Conservation (phyloP, 1,139 yeast species). For the Hemisphaericaspora xylofermentans region DNA sequence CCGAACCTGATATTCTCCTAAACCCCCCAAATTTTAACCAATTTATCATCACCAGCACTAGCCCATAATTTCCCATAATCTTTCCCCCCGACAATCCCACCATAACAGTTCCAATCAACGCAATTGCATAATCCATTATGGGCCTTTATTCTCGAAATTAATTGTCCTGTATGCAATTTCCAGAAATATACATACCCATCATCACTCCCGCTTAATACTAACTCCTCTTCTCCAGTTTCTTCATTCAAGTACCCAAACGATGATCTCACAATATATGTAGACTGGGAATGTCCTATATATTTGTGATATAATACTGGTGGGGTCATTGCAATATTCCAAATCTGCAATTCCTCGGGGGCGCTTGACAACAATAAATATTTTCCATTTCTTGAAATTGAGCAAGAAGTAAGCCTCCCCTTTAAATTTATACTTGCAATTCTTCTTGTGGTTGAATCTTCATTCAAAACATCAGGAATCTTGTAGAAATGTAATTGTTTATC, state of each 20-base stretch:
- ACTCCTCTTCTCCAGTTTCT: constrained; percentile 51
- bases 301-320: constrained; percentile 53
- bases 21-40: constrained; percentile 63
- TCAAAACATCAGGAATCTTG: constrained; percentile 36
- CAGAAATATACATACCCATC: constrained; percentile 79
- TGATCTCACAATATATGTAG: constrained; percentile 70
- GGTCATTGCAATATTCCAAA: constrained; percentile 59
- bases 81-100: constrained; percentile 16
- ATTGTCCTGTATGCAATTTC: constrained; percentile 73
- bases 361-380: constrained; percentile 60
- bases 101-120: constrained; percentile 68
- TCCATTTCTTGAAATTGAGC: constrained; percentile 41
- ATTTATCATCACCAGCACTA: constrained; percentile 81
- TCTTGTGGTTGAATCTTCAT: constrained; percentile 35
- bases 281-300: constrained; percentile 71
- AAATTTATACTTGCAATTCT: constrained; percentile 35
- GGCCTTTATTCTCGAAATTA: constrained; percentile 58
- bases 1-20: not conserved
- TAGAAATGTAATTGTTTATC: constrained; percentile 58
- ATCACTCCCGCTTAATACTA: constrained; percentile 79
- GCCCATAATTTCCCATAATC: constrained; percentile 62
- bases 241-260: constrained; percentile 61
- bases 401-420: constrained; percentile 41
- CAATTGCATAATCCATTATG: constrained; percentile 71
- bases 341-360: constrained; percentile 75